Percentiles rank a stretch among this genome's conserved stretches.
Evolutionary conservation across 2,329 filamentous ascomycete species (phyloP).

Genomic region (Hypocrella siamensis): DNA sequence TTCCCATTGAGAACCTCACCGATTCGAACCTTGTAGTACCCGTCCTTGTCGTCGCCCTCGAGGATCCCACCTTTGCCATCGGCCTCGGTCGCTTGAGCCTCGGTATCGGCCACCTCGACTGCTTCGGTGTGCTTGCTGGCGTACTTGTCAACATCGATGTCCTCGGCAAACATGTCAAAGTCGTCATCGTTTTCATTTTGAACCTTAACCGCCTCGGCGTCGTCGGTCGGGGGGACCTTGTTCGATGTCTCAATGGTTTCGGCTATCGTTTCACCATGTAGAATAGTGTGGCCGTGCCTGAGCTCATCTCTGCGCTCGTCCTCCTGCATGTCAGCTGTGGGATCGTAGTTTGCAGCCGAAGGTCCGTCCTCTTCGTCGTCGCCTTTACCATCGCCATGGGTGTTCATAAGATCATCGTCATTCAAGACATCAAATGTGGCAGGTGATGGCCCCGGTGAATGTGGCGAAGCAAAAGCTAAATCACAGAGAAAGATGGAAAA

Average conservation of each 20-base stretch:
- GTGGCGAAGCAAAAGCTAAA: slow-evolving; percentile 28
- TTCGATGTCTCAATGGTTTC: slow-evolving; percentile 2
- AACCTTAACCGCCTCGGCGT: slow-evolving; percentile 13
- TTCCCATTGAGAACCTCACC: slow-evolving; percentile 80
- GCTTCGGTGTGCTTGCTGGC: slow-evolving; percentile 32
- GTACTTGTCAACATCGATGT: slow-evolving; percentile 53
- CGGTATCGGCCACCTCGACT: slow-evolving; percentile 20
- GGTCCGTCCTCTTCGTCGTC: slow-evolving; percentile 56
- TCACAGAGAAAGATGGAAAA: slow-evolving; percentile 11
- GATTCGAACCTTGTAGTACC: slow-evolving; percentile 89
- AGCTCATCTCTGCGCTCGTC: slow-evolving; percentile 58
- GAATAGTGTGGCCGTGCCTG: slow-evolving; percentile 39
- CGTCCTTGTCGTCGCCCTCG: slow-evolving; percentile 87
- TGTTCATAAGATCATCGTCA: slow-evolving; percentile 53
- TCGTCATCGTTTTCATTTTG: slow-evolving; percentile 55
- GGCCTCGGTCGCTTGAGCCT: slow-evolving; percentile 34
- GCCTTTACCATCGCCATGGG: slow-evolving; percentile 25
- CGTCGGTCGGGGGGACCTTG: not conserved
- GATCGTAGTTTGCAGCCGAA: slow-evolving; percentile 89
- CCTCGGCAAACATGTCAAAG: slow-evolving; percentile 82
- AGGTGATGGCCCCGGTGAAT: slow-evolving; percentile 31
- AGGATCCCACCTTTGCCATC: slow-evolving; percentile 63
- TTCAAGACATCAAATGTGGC: slow-evolving; percentile 46
- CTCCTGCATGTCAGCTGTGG: slow-evolving; percentile 75
- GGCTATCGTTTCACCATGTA: slow-evolving; percentile 25